These are phyloP conservation scores for Artomyces pyxidatus DNA, from an alignment of 768 basidiomycete species.

Conservation along the genomic window DNA sequence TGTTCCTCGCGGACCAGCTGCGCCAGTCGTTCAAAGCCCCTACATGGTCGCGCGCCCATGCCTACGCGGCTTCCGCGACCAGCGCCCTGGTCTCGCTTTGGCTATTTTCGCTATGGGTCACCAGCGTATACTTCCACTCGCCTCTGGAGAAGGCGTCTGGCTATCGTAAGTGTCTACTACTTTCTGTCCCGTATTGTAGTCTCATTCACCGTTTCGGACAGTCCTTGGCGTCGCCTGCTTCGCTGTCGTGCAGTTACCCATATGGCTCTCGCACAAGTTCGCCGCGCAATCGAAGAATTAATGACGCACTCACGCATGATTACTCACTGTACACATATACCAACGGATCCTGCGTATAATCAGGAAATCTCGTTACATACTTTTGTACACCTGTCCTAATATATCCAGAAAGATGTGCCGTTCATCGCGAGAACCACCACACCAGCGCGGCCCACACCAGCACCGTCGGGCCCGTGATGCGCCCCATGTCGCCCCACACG, in stretches of 20 bases:
- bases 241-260: slow-evolving; percentile 24
- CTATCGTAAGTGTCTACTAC: slow-evolving; percentile 46
- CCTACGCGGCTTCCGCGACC: slow-evolving; percentile 38
- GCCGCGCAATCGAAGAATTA: too few species aligned
- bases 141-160: slow-evolving; percentile 85
- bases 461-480: slow-evolving; percentile 4
- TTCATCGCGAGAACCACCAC: slow-evolving; percentile 9
- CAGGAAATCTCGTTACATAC: too few species aligned
- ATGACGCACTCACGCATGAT: too few species aligned
- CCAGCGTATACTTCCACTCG: slow-evolving; percentile 86
- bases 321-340: too few species aligned
- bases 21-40: slow-evolving; percentile 36
- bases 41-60: slow-evolving; percentile 38
- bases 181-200: not conserved
- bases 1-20: slow-evolving; percentile 77
- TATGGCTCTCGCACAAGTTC: not conserved
- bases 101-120: slow-evolving; percentile 70
- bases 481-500: slow-evolving; percentile 6
- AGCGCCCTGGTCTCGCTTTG: slow-evolving; percentile 49
- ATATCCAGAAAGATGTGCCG: not conserved
- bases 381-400: too few species aligned
- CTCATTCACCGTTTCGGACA: slow-evolving; percentile 15
- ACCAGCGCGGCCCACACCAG: slow-evolving; percentile 2
- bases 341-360: too few species aligned
- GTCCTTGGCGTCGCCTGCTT: slow-evolving; percentile 32